Evolutionary conservation across 2,329 filamentous ascomycete species (phyloP).

Genomic region (Aureobasidium leucospermi): DNA sequence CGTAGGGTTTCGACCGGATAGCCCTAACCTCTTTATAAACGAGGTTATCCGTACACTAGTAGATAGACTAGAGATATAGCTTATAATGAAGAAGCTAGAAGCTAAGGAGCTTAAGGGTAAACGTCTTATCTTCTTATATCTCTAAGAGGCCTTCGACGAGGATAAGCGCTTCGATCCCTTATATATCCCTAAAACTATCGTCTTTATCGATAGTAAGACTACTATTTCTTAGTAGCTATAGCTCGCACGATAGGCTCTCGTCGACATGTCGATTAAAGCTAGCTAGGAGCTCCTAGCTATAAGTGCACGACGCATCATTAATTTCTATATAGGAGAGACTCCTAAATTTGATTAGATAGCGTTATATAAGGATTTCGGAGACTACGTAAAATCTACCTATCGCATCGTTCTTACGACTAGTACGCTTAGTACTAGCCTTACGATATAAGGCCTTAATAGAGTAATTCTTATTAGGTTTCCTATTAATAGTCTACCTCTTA

Average conservation of each 20-base stretch:
- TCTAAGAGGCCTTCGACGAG: background rate
- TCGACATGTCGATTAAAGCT: background rate
- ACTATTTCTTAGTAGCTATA: background rate
- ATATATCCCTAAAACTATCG: background rate
- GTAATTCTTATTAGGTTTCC: background rate
- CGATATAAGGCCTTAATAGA: background rate
- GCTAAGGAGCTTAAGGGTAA: background rate
- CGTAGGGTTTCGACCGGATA: background rate
- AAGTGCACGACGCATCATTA: background rate
- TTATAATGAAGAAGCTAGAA: background rate
- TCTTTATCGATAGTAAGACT: background rate
- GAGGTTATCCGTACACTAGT: background rate
- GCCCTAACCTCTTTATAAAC: background rate
- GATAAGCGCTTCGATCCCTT: background rate
- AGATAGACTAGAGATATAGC: background rate
- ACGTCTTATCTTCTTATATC: background rate
- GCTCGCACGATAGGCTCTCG: background rate
- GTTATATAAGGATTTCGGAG: background rate
- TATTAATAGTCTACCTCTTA: background rate
- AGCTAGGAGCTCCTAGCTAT: background rate
- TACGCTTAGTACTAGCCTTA: background rate
- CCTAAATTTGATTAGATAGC: background rate
- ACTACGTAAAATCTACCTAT: background rate
- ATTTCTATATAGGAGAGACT: background rate
- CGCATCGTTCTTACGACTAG: background rate